phyloP scores from a whole-genome alignment of 1,284 basidiomycete species.

The Vanrija humicola region DNA sequence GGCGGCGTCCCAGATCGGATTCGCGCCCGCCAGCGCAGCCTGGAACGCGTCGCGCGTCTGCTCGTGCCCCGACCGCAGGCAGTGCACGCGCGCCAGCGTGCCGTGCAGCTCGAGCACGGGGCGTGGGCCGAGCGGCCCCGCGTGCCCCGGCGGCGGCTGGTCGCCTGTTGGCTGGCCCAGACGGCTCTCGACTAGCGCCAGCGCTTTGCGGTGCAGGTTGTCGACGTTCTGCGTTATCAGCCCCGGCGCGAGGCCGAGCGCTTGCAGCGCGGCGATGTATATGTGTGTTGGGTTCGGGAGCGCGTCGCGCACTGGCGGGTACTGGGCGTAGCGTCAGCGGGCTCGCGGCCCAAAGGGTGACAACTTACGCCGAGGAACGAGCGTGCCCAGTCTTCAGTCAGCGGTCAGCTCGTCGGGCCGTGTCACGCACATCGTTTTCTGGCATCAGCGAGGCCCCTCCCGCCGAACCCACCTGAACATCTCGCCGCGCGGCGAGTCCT shows the following conservation, averaged over 20 bases:
- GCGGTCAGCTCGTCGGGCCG: neutral
- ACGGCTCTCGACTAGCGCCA: constrained; percentile 46
- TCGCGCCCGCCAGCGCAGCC: constrained; percentile 62
- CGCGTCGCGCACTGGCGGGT: constrained; percentile 71
- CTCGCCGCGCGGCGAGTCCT: constrained; percentile 61
- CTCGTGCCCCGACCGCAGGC: constrained; percentile 62
- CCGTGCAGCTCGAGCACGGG: constrained; percentile 80
- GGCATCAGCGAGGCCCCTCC: constrained; percentile 1
- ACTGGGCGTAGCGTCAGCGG: constrained; percentile 43
- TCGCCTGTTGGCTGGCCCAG: neutral
- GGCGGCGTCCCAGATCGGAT: constrained; percentile 74
- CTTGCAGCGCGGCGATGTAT: constrained; percentile 74
- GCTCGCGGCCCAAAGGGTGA: neutral
- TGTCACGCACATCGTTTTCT: constrained; percentile 43
- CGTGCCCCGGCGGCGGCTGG: constrained; percentile 41
- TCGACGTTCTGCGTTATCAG: constrained; percentile 88
- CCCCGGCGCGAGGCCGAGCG: constrained; percentile 60
- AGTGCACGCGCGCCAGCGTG: constrained; percentile 75
- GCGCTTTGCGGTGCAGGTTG: constrained; percentile 74
- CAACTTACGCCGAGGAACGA: constrained; percentile 56
- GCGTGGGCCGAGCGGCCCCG: constrained; percentile 15
- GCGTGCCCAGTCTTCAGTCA: constrained; percentile 59
- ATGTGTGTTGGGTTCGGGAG: constrained; percentile 82
- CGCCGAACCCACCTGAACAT: constrained; percentile 59
- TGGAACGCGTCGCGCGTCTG: constrained; percentile 70